phyloP scores from a whole-genome alignment of 2,329 filamentous ascomycete species.

The Aaosphaeria pasadenensis region DNA sequence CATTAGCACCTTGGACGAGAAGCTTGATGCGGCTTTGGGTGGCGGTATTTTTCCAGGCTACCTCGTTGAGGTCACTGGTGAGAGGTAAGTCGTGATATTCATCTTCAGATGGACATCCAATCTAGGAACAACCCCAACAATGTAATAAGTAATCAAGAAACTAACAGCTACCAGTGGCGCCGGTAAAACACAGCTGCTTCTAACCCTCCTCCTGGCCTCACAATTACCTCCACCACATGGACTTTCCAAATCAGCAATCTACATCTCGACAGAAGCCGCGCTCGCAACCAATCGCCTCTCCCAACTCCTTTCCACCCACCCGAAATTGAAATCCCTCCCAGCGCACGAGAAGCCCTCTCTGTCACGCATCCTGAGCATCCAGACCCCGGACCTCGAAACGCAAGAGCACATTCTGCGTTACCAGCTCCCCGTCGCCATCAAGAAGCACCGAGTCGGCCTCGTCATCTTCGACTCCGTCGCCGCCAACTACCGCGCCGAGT shows the following conservation, averaged over 20 bases:
- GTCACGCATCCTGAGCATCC: slow-evolving; percentile 73
- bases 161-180: slow-evolving; percentile 58
- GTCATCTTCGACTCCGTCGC: slow-evolving; percentile 89
- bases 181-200: slow-evolving; percentile 92
- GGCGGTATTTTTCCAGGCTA: slow-evolving; percentile 80
- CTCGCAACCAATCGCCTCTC: slow-evolving; percentile 77
- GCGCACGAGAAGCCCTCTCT: slow-evolving; percentile 58
- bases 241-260: slow-evolving; percentile 72
- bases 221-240: slow-evolving; percentile 76
- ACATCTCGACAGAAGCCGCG: slow-evolving; percentile 89
- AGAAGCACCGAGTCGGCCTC: slow-evolving; percentile 73
- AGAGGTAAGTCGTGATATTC: slow-evolving; percentile 57
- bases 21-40: slow-evolving; percentile 67
- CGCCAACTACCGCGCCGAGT: slow-evolving; percentile 93
- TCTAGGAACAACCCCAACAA: slow-evolving; percentile 1
- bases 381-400: slow-evolving; percentile 84
- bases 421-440: slow-evolving; percentile 83
- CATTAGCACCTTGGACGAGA: slow-evolving; percentile 78
- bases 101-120: neutral
- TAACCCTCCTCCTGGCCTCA: slow-evolving; percentile 77
- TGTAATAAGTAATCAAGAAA: neutral
- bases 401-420: slow-evolving; percentile 94
- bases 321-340: slow-evolving; percentile 51
- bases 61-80: slow-evolving; percentile 86
- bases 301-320: slow-evolving; percentile 72